Evolutionary conservation across 306 rosid species (phyloP).

Genomic region (Herpetospermum pedunculosum): DNA sequence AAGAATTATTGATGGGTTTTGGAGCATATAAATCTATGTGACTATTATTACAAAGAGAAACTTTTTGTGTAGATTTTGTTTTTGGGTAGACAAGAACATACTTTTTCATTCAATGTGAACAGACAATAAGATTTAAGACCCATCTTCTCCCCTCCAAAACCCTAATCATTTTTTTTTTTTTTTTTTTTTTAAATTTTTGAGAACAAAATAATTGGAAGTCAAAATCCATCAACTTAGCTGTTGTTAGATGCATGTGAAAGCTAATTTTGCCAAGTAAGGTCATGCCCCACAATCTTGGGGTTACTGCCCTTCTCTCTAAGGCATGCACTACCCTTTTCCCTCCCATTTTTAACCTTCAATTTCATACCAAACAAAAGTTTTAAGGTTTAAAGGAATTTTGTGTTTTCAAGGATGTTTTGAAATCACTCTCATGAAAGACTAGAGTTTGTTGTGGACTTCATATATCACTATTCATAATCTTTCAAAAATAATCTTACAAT

Average conservation of each 20-base stretch:
- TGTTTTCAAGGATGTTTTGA: not conserved
- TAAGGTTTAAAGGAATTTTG: not conserved
- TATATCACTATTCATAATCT: no score
- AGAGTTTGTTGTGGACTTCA: no score
- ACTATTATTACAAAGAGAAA: no score
- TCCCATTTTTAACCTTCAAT: not conserved
- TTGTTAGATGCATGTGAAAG: not conserved
- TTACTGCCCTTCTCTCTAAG: not conserved
- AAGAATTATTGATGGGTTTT: not conserved
- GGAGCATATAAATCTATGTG: no score
- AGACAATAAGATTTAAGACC: not conserved
- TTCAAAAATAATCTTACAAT: no score
- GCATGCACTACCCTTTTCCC: not conserved
- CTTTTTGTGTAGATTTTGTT: not conserved
- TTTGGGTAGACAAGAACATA: not conserved
- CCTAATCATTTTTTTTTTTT: not conserved
- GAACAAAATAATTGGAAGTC: not conserved
- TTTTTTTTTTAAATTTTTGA: not conserved
- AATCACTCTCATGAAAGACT: not conserved
- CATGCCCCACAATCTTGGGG: not conserved
- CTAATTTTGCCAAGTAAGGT: not conserved
- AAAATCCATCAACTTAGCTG: constrained; percentile 5
- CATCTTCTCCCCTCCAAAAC: not conserved
- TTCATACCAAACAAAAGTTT: not conserved
- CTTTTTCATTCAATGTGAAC: not conserved